Evolutionary conservation across 768 basidiomycete species (phyloP).

Genomic region (Mycena maculata): DNA sequence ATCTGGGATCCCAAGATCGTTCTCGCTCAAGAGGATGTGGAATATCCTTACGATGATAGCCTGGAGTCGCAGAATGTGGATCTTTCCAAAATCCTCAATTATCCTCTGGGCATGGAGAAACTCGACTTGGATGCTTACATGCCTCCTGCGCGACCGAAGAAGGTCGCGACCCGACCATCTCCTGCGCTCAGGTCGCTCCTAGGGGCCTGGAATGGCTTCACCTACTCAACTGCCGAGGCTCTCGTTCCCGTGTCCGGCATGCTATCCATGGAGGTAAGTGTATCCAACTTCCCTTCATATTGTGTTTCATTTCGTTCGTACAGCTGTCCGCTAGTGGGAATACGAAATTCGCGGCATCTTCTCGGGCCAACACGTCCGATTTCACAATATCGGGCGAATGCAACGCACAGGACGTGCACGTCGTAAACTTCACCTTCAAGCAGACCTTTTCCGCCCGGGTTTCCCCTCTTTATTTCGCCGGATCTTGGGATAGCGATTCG

Average conservation of each 20-base stretch:
- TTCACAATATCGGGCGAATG: conserved; percentile 36
- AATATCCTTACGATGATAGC: conserved; percentile 35
- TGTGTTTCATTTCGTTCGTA: not conserved
- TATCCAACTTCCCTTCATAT: not conserved
- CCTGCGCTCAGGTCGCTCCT: conserved; percentile 27
- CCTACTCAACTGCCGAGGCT: conserved; percentile 15
- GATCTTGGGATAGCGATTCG: conserved; percentile 19
- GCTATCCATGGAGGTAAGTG: conserved; percentile 31
- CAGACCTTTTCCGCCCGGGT: conserved; percentile 29
- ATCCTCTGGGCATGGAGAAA: conserved; percentile 26
- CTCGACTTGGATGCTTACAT: conserved; percentile 35
- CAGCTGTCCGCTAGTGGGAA: conserved; percentile 27
- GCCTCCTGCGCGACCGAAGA: conserved; percentile 11
- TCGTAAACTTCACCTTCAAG: conserved; percentile 31
- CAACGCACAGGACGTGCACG: conserved; percentile 4
- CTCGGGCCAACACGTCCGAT: conserved; percentile 30
- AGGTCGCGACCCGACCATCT: conserved; percentile 16
- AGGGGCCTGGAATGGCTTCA: conserved; percentile 34
- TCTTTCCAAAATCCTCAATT: conserved; percentile 31
- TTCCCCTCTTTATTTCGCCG: conserved; percentile 27
- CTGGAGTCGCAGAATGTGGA: conserved; percentile 28
- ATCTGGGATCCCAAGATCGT: conserved; percentile 33
- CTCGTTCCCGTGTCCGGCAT: conserved; percentile 31
- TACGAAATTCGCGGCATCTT: conserved; percentile 24
- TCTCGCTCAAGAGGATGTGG: conserved; percentile 29